Evolutionary conservation across 768 basidiomycete species (phyloP).

Genomic region (Lactarius indigo): DNA sequence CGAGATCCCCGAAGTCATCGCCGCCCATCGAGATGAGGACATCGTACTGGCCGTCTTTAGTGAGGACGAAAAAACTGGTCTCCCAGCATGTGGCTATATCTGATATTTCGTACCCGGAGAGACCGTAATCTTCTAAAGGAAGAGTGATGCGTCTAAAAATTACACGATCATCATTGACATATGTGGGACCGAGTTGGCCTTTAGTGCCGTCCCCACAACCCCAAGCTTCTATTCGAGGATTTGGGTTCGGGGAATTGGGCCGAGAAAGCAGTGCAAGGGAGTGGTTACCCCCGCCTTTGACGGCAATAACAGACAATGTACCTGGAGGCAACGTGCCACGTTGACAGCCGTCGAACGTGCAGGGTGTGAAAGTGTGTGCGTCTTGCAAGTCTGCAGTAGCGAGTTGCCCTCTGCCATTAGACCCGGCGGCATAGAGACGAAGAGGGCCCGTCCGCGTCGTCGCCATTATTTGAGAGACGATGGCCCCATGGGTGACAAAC

Average conservation of each 20-base stretch:
- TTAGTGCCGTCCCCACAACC: conserved; percentile 67
- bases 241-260: background rate
- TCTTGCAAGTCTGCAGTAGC: conserved; percentile 40
- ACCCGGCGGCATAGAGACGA: conserved; percentile 42
- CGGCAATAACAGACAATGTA: conserved; percentile 38
- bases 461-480: background rate
- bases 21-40: conserved; percentile 75
- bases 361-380: conserved; percentile 38
- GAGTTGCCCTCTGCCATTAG: conserved; percentile 49
- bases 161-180: conserved; percentile 29
- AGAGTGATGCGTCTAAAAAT: conserved; percentile 51
- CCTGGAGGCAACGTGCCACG: conserved; percentile 29
- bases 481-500: background rate
- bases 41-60: conserved; percentile 41
- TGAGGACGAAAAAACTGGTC: conserved; percentile 70
- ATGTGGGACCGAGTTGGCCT: conserved; percentile 67
- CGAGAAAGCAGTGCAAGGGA: conserved; percentile 61
- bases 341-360: conserved; percentile 32
- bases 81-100: conserved; percentile 76
- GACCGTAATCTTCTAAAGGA: conserved; percentile 34
- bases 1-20: conserved; percentile 82
- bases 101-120: conserved; percentile 44
- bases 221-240: conserved; percentile 48
- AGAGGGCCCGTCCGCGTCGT: background rate
- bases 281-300: conserved; percentile 78